Evolutionary conservation across 2,329 filamentous ascomycete species (phyloP).

Genomic region (Paraconiothyrium brasiliense): DNA sequence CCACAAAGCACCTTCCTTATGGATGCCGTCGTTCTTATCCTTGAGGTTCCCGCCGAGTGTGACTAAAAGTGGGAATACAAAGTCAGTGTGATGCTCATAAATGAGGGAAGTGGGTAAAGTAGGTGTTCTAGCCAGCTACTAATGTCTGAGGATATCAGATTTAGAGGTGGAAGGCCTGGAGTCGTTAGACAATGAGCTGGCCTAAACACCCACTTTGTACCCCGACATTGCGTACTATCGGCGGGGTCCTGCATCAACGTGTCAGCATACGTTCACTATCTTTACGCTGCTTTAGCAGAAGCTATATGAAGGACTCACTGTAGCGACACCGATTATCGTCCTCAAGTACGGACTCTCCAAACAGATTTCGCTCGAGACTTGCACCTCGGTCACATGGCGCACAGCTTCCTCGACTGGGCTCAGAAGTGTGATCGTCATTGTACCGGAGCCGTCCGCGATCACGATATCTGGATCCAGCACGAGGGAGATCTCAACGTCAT

Average conservation of each 20-base stretch:
- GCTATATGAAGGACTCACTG: background rate
- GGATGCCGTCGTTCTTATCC: constrained; percentile 18
- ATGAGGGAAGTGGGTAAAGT: too few species aligned
- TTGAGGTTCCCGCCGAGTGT: constrained; percentile 21
- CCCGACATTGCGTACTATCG: constrained; percentile 3
- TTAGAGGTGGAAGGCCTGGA: too few species aligned
- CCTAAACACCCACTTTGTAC: too few species aligned
- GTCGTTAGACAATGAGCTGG: too few species aligned
- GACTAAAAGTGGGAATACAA: background rate
- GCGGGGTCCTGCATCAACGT: constrained; percentile 5
- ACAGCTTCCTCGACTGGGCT: constrained; percentile 16
- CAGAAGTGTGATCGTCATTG: constrained; percentile 25
- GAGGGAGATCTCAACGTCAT: background rate
- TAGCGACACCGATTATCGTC: constrained; percentile 11
- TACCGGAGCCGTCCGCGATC: constrained; percentile 15
- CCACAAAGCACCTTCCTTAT: constrained; percentile 22
- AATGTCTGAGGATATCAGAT: too few species aligned
- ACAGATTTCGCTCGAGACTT: constrained; percentile 17
- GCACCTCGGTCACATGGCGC: constrained; percentile 25
- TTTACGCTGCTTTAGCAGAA: background rate
- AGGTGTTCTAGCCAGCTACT: too few species aligned
- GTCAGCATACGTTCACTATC: background rate
- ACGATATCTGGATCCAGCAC: constrained; percentile 14
- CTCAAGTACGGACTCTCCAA: constrained; percentile 20
- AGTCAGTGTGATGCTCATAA: too few species aligned